A percentile compares a stretch with the other conserved stretches of the same genome.
phyloP scores from a whole-genome alignment of 495 filamentous ascomycete species.

The Talaromyces thailandensis region DNA sequence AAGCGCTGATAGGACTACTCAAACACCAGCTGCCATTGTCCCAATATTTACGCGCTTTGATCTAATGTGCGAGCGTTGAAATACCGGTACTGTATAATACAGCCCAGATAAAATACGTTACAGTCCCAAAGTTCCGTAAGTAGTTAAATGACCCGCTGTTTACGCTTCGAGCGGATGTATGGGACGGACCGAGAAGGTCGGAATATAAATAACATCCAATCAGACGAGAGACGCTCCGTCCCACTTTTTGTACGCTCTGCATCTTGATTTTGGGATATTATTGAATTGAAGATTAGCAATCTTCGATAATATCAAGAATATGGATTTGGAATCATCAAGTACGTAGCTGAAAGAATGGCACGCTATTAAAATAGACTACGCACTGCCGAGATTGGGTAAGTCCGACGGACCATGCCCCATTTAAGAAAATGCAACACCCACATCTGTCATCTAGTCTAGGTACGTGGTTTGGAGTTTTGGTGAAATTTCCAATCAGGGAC shows the following conservation, averaged over 20 bases:
- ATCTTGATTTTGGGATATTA: too few species aligned
- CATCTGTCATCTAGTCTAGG: neutral
- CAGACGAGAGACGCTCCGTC: neutral
- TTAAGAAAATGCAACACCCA: neutral
- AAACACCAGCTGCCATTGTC: neutral
- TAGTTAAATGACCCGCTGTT: neutral
- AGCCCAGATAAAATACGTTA: neutral
- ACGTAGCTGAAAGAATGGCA: neutral
- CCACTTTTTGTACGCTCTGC: neutral
- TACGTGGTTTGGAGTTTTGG: neutral
- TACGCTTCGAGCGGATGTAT: neutral
- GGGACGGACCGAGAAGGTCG: neutral
- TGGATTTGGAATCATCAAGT: too few species aligned
- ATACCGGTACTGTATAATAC: neutral
- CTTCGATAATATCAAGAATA: neutral
- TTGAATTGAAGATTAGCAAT: neutral
- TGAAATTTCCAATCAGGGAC: neutral
- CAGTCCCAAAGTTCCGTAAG: too few species aligned
- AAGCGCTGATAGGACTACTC: neutral
- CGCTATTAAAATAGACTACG: neutral
- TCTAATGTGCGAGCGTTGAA: neutral
- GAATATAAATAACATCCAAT: neutral
- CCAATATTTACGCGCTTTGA: neutral
- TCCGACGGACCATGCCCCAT: neutral
- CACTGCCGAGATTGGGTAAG: neutral